These are phyloP conservation scores for Kurtzmaniella quercitrusa DNA, from an alignment of 1,139 yeast genomes.

Conservation along the genomic window DNA sequence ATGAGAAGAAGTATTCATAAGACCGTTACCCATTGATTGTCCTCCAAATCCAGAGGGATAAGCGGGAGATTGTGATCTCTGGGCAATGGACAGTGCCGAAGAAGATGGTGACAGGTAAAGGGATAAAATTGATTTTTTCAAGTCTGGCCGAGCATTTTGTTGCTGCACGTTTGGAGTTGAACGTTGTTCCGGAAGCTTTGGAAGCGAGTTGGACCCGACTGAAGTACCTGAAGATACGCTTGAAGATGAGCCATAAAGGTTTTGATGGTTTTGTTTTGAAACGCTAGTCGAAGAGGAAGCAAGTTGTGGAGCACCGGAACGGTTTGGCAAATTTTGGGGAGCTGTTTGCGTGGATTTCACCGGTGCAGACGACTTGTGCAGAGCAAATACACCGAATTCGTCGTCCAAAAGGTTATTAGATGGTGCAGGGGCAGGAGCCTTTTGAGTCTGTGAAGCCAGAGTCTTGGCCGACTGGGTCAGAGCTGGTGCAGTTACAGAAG, in stretches of 20 bases:
- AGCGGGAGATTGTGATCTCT: conserved; percentile 7
- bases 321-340: neutral
- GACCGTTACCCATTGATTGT: too few species aligned
- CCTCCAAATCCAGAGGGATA: neutral
- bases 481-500: conserved; percentile 5
- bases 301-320: neutral
- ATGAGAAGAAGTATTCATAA: neutral
- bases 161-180: conserved; percentile 10
- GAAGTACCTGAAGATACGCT: neutral
- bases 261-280: neutral
- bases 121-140: conserved; percentile 86
- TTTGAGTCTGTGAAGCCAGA: too few species aligned
- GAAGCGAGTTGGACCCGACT: neutral
- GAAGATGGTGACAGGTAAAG: conserved; percentile 72
- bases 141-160: conserved; percentile 47
- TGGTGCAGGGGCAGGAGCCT: neutral
- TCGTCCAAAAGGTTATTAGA: conserved; percentile 23
- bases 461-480: conserved; percentile 9
- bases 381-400: conserved; percentile 41
- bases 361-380: conserved; percentile 8
- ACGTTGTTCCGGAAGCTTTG: conserved; percentile 6
- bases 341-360: neutral
- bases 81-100: conserved; percentile 31
- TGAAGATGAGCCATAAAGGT: neutral
- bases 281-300: neutral